phyloP scores from a whole-genome alignment of 2,329 filamentous ascomycete species.

The Corynespora cassiicola region DNA sequence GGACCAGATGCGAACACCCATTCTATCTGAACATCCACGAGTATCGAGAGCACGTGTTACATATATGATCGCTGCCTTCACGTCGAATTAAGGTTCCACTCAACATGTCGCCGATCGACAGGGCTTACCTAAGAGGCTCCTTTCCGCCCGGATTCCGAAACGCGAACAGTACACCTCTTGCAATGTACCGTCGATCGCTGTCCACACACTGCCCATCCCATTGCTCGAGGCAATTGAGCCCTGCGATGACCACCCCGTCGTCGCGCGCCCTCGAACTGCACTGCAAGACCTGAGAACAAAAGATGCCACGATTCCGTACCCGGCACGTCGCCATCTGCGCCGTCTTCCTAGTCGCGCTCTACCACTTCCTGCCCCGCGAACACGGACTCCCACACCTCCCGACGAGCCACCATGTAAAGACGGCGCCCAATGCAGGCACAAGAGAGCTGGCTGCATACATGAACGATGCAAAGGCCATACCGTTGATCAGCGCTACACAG shows the following conservation, averaged over 20 bases:
- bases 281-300: slow-evolving; percentile 10
- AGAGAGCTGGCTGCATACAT: slow-evolving; percentile 35
- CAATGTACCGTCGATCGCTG: no score
- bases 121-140: no score
- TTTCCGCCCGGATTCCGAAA: no score
- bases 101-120: no score
- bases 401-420: slow-evolving; percentile 6
- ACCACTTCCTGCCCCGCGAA: slow-evolving; percentile 29
- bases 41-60: no score
- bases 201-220: no score
- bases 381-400: slow-evolving; percentile 13
- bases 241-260: no score
- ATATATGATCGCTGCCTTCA: no score
- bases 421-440: slow-evolving; percentile 22
- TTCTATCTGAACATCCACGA: no score
- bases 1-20: no score
- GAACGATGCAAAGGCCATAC: slow-evolving; percentile 32
- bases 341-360: slow-evolving; percentile 32
- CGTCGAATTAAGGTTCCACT: no score
- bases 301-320: slow-evolving; percentile 37
- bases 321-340: slow-evolving; percentile 33
- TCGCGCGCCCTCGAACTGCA: slow-evolving; percentile 8
- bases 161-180: no score
- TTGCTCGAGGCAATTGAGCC: slow-evolving; percentile 1
- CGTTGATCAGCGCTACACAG: slow-evolving; percentile 27